Evolutionary conservation across 1,139 yeast genomes (phyloP), one percentile per base, ranked within the genome.

Genomic region (Lodderomyces elongisporus): DNA sequence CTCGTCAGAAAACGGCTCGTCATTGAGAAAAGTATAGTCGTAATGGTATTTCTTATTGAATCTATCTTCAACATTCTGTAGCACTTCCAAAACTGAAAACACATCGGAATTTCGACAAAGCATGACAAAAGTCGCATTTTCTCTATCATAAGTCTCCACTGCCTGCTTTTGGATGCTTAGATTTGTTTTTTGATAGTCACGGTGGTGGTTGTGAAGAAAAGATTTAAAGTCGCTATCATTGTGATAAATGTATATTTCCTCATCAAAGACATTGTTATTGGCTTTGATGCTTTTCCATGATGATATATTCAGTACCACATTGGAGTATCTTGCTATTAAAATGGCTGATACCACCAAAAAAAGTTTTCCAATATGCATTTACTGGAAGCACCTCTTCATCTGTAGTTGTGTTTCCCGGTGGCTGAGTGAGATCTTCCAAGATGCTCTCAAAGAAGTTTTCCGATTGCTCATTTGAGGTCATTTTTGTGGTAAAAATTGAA

Each of bases 61-160:
- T 31, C 91, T 67, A 48, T 75, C 79, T 58, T 85, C 89, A 24
- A 84, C 72, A 32, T 73, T 65, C 36, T 74, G 69, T 30, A 85
- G 76, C 4, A 93, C 75, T 32, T 64, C 68, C 13, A 80, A 53
- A 36, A 85, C 58, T 5, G 66, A 72, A 52, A 66, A 66, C 22
- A 85, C 52, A 45, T 87, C 95, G 10, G 62, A 52, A 54, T 85
- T 84, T 43, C 93, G 66, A 25, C 85, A 89, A 36, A 87, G 58
- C 7, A 88, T 73, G 36, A 85, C 78, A 46, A 85, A 76, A 1
- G 89, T 78, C 4, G 91, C 93, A 33, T 48, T 48, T 32, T 44
- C 50, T 30, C 45, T 40, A 6, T 7, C 14, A 7, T 20, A 24
- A 14, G 30, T 21, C 4, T 13, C 13, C 14, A 32, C 31, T 9